These are phyloP conservation scores for Pneumocystis sp. DNA, from an alignment of 1,139 yeast genomes.

Conservation along the genomic window DNA sequence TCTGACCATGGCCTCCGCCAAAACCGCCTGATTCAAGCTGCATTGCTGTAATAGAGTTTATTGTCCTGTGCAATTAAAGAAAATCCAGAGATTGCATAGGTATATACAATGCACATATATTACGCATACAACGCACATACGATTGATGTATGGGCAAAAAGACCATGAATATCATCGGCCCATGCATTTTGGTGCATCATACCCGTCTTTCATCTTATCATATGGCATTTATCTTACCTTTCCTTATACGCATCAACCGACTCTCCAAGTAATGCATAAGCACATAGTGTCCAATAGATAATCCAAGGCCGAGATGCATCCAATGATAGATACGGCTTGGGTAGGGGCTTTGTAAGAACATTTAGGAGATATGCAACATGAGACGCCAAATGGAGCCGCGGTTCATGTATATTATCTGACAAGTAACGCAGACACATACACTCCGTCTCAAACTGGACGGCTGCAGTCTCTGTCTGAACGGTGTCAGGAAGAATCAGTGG, in stretches of 20 bases:
- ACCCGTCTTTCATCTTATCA: neutral
- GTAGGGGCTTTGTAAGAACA: conserved; percentile 34
- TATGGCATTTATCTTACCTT: neutral
- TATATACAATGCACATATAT: neutral
- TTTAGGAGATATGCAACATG: conserved; percentile 31
- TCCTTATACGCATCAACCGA: conserved; percentile 11
- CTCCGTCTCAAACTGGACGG: neutral
- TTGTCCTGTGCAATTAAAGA: conserved; percentile 20
- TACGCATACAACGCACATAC: conserved; percentile 11
- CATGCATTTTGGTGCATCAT: neutral
- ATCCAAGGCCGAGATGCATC: conserved; percentile 93
- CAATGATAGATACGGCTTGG: conserved; percentile 34
- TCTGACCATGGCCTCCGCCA: conserved; percentile 70
- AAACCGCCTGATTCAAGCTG: conserved; percentile 41
- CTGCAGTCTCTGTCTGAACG: neutral
- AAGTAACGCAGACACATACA: neutral
- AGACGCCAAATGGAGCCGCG: conserved; percentile 12
- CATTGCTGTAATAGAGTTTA: conserved; percentile 17
- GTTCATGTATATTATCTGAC: neutral
- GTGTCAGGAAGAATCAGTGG: neutral
- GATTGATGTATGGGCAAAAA: neutral
- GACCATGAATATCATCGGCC: too few species aligned
- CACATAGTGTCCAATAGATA: conserved; percentile 65
- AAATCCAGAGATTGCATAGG: neutral
- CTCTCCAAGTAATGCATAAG: conserved; percentile 31